Conservation (phyloP, 139 green algal genomes). For the Mesotaenium endlicherianum region DNA sequence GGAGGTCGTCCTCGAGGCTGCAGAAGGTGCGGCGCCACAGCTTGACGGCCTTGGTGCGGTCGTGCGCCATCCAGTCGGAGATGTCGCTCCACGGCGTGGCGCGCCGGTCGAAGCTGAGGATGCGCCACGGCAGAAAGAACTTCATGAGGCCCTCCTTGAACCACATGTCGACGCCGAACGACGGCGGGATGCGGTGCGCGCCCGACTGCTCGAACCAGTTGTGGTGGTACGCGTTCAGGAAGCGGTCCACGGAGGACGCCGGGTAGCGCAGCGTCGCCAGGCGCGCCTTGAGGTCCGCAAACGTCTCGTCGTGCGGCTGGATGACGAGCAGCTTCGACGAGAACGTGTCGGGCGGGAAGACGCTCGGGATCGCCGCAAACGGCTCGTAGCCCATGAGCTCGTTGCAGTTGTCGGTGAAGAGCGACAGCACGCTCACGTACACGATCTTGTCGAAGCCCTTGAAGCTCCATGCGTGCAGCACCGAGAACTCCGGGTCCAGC, state of each 20-base stretch:
- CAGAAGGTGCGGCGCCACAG: slow-evolving; percentile 38
- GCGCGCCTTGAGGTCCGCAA: slow-evolving; percentile 28
- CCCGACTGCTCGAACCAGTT: slow-evolving; percentile 29
- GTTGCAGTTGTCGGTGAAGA: slow-evolving; percentile 47
- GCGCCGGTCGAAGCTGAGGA: slow-evolving; percentile 24
- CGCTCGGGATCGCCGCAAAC: slow-evolving; percentile 38
- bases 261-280: not conserved
- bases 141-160: slow-evolving; percentile 51
- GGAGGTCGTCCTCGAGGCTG: slow-evolving; percentile 23
- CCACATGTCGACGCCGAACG: slow-evolving; percentile 46
- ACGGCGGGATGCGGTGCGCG: slow-evolving; percentile 30
- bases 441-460: slow-evolving; percentile 43
- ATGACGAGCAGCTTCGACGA: slow-evolving; percentile 44
- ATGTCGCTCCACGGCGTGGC: slow-evolving; percentile 29
- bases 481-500: not conserved
- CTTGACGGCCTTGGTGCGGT: slow-evolving; percentile 41
- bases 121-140: slow-evolving; percentile 41
- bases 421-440: slow-evolving; percentile 30
- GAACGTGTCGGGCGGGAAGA: slow-evolving; percentile 48
- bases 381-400: slow-evolving; percentile 29
- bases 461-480: slow-evolving; percentile 43
- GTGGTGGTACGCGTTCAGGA: slow-evolving; percentile 46
- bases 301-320: slow-evolving; percentile 13
- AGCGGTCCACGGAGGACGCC: slow-evolving; percentile 17
- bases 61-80: slow-evolving; percentile 23